These are phyloP conservation scores for Calonectria crousiana DNA, from an alignment of 2,329 filamentous ascomycete genomes.

Conservation along the genomic window DNA sequence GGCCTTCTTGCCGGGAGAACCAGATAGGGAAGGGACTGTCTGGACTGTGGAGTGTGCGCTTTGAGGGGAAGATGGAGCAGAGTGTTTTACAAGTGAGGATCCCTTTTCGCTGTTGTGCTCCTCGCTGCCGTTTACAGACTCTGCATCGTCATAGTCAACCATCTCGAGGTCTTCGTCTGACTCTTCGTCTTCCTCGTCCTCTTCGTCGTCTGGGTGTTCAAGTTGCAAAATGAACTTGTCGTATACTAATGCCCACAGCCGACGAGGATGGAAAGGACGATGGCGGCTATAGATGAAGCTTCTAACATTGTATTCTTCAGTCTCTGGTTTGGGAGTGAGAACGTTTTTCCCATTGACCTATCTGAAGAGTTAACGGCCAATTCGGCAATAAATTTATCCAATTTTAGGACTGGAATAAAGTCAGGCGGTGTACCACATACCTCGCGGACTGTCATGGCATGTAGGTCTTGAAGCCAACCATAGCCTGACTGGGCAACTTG, in stretches of 20 bases:
- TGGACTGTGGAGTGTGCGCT: conserved; percentile 40
- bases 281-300: conserved; percentile 77
- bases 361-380: background rate
- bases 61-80: conserved; percentile 35
- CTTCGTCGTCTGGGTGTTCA: conserved; percentile 54
- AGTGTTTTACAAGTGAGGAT: conserved; percentile 32
- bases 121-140: background rate
- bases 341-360: conserved; percentile 62
- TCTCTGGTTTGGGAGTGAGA: conserved; percentile 76
- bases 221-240: conserved; percentile 65
- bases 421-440: conserved; percentile 46
- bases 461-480: conserved; percentile 78
- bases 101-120: conserved; percentile 24
- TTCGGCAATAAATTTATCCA: background rate
- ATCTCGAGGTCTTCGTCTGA: conserved; percentile 44
- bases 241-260: conserved; percentile 59
- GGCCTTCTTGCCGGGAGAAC: conserved; percentile 29
- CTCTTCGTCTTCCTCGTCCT: conserved; percentile 52
- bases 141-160: conserved; percentile 29
- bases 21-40: conserved; percentile 37
- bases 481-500: conserved; percentile 73
- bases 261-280: conserved; percentile 64
- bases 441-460: conserved; percentile 74
- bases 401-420: background rate
- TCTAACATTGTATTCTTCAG: conserved; percentile 78